Base-by-base conservation (phyloP, 495 filamentous ascomycete genomes). In the Hypoxylon subgilvum region DNA sequence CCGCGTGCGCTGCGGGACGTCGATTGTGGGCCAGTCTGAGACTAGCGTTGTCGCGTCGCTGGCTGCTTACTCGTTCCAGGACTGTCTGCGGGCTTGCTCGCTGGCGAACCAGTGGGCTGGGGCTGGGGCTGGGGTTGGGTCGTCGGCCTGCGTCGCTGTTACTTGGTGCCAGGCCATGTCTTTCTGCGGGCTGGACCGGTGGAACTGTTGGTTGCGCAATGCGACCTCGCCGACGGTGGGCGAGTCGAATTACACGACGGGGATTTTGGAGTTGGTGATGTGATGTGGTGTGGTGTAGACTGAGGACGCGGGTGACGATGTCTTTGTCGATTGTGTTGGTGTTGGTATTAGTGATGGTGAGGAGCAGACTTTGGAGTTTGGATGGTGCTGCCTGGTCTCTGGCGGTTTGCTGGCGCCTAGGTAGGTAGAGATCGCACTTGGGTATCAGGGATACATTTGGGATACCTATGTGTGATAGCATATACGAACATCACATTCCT, bases 171-270 rank as follows among this genome's bases (percentile, higher is more conserved):
- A 32, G 5, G 14, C 42, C 10, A 17, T 45, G 42, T 16, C 42
- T 2, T 17, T 17, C 8, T 31, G 42, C 27, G 9, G 25, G 2
- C 4, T 3, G 8, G 13, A 3, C 4, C 18, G 39, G 2, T 17
- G 17, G 18, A 42, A 42, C n/a, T 42, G 39, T 12, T 42, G 39
- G 39, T 25, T 42, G 39, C 25, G 22, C 21, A 42, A 42, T 12
- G 21, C 10, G 4, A 4, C 39, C 10, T 25, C 39, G 1, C 2
- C 39, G 6, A 25, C 25, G 9, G 39, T 23, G 6, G 2, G 22
- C 4, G n/a, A 42, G 2, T 4, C 8, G 1, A 23, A 23, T 25
- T 16, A 17, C 41, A 44, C n/a, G 31, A 34, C 9, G 3, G 31
- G 31, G 31, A 12, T 34, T 25, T 8, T 8, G 23, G 23, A 27